Evolutionary conservation across 2,329 filamentous ascomycete species (phyloP).

Genomic region (Fusarium sp.): DNA sequence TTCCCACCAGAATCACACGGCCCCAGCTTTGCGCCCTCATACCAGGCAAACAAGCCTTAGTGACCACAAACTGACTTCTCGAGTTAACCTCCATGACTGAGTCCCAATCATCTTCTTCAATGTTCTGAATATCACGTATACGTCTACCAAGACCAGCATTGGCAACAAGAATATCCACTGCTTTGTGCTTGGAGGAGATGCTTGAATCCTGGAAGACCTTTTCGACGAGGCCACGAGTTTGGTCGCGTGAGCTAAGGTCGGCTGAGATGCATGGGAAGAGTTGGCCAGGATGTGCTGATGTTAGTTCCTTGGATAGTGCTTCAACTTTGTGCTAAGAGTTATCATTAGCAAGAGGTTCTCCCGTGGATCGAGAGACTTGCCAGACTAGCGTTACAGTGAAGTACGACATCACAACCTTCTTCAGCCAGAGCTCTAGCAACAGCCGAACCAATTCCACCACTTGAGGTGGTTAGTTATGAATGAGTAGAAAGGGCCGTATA

Average conservation of each 20-base stretch:
- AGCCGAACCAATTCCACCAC: conserved; percentile 34
- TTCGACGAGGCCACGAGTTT: conserved; percentile 28
- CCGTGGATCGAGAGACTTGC: rapidly evolving
- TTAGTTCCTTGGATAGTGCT: conserved; percentile 7
- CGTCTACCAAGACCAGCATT: conserved; percentile 53
- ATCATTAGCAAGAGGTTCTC: neutral
- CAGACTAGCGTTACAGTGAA: conserved; percentile 32
- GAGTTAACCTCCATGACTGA: conserved; percentile 54
- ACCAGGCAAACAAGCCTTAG: conserved; percentile 50
- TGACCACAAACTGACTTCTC: conserved; percentile 54
- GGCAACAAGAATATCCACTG: conserved; percentile 51
- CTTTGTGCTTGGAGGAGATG: conserved; percentile 24
- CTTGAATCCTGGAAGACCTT: conserved; percentile 2
- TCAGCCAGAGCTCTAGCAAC: conserved; percentile 21
- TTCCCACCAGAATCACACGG: conserved; percentile 52
- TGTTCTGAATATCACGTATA: conserved; percentile 52
- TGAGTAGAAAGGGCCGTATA: rapidly evolving
- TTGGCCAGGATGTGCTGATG: neutral
- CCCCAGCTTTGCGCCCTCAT: conserved; percentile 53
- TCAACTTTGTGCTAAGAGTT: conserved; percentile 25
- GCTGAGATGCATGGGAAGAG: conserved; percentile 28
- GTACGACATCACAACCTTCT: conserved; percentile 34
- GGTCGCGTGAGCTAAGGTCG: conserved; percentile 21
- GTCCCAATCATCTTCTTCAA: conserved; percentile 55
- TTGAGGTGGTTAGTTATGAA: neutral